Evolutionary conservation across 106 monocot genomes (phyloP).

Genomic region (Phalaenopsis aphrodite): DNA sequence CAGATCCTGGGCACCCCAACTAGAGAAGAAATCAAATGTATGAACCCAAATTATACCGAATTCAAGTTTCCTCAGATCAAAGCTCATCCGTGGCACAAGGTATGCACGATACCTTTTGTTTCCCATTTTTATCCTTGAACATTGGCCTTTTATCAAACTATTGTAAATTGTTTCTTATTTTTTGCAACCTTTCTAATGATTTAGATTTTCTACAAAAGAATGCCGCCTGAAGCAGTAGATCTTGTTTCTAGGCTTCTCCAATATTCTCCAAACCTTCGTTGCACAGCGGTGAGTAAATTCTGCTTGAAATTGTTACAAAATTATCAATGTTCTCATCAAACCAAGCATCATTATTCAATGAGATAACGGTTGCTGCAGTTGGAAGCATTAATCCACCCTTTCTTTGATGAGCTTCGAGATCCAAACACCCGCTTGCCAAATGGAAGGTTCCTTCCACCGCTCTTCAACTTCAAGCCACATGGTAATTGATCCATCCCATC

Average conservation of each 20-base stretch:
- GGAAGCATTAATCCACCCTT: slow-evolving; percentile 53
- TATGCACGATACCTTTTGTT: slow-evolving; percentile 2
- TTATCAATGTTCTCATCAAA: no score
- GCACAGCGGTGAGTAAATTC: slow-evolving; percentile 46
- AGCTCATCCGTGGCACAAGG: slow-evolving; percentile 82
- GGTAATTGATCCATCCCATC: slow-evolving; percentile 15
- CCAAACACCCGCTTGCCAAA: slow-evolving; percentile 49
- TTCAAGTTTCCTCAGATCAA: slow-evolving; percentile 72
- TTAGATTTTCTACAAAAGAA: slow-evolving; percentile 55
- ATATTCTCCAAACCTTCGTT: slow-evolving; percentile 59
- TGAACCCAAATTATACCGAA: slow-evolving; percentile 72
- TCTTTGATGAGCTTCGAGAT: slow-evolving; percentile 55
- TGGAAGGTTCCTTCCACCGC: slow-evolving; percentile 50
- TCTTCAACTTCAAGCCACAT: slow-evolving; percentile 57
- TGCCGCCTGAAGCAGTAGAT: slow-evolving; percentile 66
- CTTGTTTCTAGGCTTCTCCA: slow-evolving; percentile 69
- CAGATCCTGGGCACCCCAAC: slow-evolving; percentile 65
- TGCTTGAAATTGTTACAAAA: neutral
- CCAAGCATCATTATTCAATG: neutral
- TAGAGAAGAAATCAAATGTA: slow-evolving; percentile 77
- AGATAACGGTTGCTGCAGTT: slow-evolving; percentile 16
- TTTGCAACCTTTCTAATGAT: neutral
- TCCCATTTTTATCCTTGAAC: no score
- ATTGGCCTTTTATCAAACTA: no score
- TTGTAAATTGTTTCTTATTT: neutral